Evolutionary conservation across 495 filamentous ascomycete genomes (phyloP), one percentile per base, ranked within the genome.

Genomic region (Glonium stellatum): DNA sequence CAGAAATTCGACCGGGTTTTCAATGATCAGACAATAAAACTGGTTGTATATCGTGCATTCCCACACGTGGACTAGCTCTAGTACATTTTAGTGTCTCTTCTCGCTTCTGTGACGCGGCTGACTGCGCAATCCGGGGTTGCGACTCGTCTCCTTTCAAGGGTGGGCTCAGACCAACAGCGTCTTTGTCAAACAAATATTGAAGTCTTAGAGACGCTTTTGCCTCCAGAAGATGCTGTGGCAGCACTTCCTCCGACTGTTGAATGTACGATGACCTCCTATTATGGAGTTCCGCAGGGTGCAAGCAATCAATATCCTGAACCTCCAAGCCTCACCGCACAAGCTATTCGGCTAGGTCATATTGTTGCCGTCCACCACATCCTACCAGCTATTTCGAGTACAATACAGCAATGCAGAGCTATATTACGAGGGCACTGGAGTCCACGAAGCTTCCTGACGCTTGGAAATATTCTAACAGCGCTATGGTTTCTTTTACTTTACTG

Each of bases 401-500:
- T 54, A 18, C 47, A 58, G 11, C n/a, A 51, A 37, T 59, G 18
- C 39, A 31, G 23, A 39, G 55, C 34, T 51, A 11, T 2, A 31
- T 31, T 31, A 31, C 27, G 6, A 3, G 21, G 65, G 1, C 37
- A 36, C 31, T 67, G 60, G 65, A 61, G n/a, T 36, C 56, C 56
- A 41, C 53, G 61, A 18, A 59, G 50, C 3, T 6, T 63, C 12
- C 35, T 67, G 21, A 67, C 44, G 12, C 21, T 70, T 39, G 50
- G 55, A n/a, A 67, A 89, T 70, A 68, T 82, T 13, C 71, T 95
- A 55, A 81, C 88, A 12, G 68, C 80, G 4, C 25, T 88, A 11
- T 98, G 92, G 92, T 51, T 90, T n/a, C 67, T 88, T 15, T 75
- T 86, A 12, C 63, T 97, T 59, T 88, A 90, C 71, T 92, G 90